A percentile compares a stretch with the other conserved stretches of the same genome.
These are phyloP conservation scores for Meira miltonrushii DNA, from an alignment of 1,284 basidiomycete species.

Conservation along the genomic window DNA sequence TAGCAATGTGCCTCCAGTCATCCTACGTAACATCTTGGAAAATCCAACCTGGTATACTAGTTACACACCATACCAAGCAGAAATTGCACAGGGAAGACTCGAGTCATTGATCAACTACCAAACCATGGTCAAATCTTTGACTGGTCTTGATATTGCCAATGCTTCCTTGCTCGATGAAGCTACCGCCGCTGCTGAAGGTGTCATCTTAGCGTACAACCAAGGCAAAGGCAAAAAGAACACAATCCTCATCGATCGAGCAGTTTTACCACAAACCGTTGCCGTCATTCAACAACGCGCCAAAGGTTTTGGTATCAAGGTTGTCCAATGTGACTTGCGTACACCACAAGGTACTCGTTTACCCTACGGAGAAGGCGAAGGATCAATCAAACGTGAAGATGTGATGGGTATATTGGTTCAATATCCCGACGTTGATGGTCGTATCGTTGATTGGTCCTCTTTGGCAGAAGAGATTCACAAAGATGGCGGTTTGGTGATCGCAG, in stretches of 20 bases:
- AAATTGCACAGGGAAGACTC: conserved; percentile 84
- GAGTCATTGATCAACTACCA: conserved; percentile 97
- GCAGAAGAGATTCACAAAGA: conserved; percentile 68
- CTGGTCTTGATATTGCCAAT: conserved; percentile 74
- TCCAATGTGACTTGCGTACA: conserved; percentile 34
- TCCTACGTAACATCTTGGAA: conserved; percentile 65
- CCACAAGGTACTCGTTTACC: conserved; percentile 36
- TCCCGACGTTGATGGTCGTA: conserved; percentile 80
- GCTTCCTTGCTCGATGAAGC: conserved; percentile 50
- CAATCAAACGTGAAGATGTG: conserved; percentile 64
- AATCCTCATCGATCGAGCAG: conserved; percentile 47
- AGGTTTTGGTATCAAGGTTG: conserved; percentile 49
- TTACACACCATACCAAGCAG: conserved; percentile 85
- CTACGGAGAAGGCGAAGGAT: conserved; percentile 30
- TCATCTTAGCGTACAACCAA: conserved; percentile 44
- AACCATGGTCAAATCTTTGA: conserved; percentile 91
- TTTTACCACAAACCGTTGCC: conserved; percentile 49
- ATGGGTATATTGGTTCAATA: conserved; percentile 74
- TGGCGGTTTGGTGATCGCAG: conserved; percentile 75
- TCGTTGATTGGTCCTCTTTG: conserved; percentile 70
- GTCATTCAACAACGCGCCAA: conserved; percentile 48
- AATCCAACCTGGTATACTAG: conserved; percentile 98
- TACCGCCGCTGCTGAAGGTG: conserved; percentile 50
- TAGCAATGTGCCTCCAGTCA: conserved; percentile 47
- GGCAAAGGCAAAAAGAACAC: conserved; percentile 41